These are phyloP conservation scores for Camellia japonica DNA, from an alignment of 148 eudicot species.

Conservation along the genomic window DNA sequence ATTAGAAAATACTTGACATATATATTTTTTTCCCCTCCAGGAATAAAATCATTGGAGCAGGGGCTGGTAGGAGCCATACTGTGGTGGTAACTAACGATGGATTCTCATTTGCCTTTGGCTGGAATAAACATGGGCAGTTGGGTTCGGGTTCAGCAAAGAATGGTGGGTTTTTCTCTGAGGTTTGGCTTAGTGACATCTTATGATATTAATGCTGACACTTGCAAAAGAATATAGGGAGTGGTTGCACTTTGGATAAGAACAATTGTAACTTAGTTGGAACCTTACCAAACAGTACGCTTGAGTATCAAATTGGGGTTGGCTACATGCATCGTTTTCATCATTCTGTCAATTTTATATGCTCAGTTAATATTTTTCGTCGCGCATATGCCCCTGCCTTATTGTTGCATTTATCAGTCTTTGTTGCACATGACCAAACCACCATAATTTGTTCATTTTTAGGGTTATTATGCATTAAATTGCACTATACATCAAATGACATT, in stretches of 20 bases:
- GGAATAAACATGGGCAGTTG: slow-evolving; percentile 99
- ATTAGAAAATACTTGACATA: background rate
- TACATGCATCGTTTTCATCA: too few relatives aligned
- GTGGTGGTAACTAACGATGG: slow-evolving; percentile 83
- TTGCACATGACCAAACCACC: too few relatives aligned
- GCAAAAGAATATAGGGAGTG: background rate
- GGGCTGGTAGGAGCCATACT: slow-evolving; percentile 75
- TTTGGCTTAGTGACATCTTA: slow-evolving; percentile 1
- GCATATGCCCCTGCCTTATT: too few relatives aligned
- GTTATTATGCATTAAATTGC: background rate
- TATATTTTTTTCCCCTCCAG: slow-evolving; percentile 31
- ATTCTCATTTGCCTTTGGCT: slow-evolving; percentile 78
- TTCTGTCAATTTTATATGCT: too few relatives aligned
- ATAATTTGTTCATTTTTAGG: background rate
- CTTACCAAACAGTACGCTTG: too few relatives aligned
- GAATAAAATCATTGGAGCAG: slow-evolving; percentile 72
- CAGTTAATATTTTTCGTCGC: too few relatives aligned
- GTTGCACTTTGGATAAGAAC: background rate
- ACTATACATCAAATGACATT: background rate
- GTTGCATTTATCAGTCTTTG: too few relatives aligned
- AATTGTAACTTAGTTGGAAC: background rate
- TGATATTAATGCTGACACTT: background rate
- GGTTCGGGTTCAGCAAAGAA: slow-evolving; percentile 81
- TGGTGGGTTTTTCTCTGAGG: slow-evolving; percentile 40
- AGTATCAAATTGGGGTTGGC: background rate